Conservation (phyloP, 371 early-diverging fungal genomes). For the Chytridium lagenaria region DNA sequence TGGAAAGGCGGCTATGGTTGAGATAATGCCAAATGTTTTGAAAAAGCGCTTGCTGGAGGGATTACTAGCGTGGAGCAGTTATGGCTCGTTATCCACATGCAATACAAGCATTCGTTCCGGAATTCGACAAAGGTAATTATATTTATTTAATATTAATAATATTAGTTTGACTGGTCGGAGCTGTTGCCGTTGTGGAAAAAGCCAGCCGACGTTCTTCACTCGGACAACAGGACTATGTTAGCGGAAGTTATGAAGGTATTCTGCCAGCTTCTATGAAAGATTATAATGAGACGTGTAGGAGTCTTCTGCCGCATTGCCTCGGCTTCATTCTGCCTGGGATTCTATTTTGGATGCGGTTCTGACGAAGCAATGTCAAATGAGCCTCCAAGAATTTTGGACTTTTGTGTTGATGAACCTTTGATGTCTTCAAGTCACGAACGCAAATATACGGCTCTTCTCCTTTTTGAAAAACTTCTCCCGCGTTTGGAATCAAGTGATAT, state of each 20-base stretch:
- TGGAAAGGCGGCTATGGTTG: too few relatives aligned
- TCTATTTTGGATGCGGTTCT: constrained; percentile 33
- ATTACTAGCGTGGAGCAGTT: constrained; percentile 60
- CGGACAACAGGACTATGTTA: too few relatives aligned
- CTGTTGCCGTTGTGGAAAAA: too few relatives aligned
- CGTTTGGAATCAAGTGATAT: constrained; percentile 59
- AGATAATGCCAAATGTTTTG: too few relatives aligned
- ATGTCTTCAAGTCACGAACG: constrained; percentile 84
- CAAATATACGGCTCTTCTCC: constrained; percentile 86
- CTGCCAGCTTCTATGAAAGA: too few relatives aligned
- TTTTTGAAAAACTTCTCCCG: constrained; percentile 74
- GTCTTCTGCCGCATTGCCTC: constrained; percentile 64
- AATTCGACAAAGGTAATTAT: constrained; percentile 5
- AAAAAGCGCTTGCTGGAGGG: constrained; percentile 1
- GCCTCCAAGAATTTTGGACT: constrained; percentile 81
- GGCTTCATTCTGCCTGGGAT: constrained; percentile 84
- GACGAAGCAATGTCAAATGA: constrained; percentile 8
- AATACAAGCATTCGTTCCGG: constrained; percentile 15
- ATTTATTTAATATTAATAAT: too few relatives aligned
- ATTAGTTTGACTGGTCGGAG: too few relatives aligned
- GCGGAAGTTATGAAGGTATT: too few relatives aligned
- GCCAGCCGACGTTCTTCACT: too few relatives aligned
- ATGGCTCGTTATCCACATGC: constrained; percentile 60
- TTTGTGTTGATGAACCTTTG: constrained; percentile 57
- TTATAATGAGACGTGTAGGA: too few relatives aligned